phyloP scores from a whole-genome alignment of 1,284 basidiomycete species.

The Termitomyces sp. region DNA sequence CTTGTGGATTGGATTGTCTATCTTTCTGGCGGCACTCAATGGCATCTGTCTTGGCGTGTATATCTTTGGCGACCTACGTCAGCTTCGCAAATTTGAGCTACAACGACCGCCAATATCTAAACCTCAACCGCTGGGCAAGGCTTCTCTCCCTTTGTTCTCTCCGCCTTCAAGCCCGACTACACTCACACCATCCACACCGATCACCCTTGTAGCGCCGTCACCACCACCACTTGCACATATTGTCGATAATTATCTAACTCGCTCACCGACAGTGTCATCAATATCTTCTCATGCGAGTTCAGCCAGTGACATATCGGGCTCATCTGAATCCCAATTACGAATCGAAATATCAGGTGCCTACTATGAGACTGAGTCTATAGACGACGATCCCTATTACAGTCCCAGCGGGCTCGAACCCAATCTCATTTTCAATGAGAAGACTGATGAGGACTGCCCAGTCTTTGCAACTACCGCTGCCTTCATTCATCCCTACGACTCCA shows the following conservation, averaged over 20 bases:
- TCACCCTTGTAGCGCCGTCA: slow-evolving; percentile 24
- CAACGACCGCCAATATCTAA: slow-evolving; percentile 56
- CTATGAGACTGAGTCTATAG: slow-evolving; percentile 55
- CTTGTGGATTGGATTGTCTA: slow-evolving; percentile 62
- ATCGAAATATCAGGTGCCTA: slow-evolving; percentile 62
- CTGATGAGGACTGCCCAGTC: slow-evolving; percentile 17
- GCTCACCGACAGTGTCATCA: slow-evolving; percentile 23
- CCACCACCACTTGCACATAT: slow-evolving; percentile 28
- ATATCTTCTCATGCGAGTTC: slow-evolving; percentile 20
- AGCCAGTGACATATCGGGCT: slow-evolving; percentile 19
- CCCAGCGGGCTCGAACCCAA: slow-evolving; percentile 26
- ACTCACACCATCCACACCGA: slow-evolving; percentile 16
- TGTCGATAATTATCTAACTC: slow-evolving; percentile 19
- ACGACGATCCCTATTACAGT: slow-evolving; percentile 45
- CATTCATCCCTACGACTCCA: slow-evolving; percentile 47
- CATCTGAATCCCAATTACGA: slow-evolving; percentile 24
- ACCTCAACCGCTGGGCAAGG: slow-evolving; percentile 34
- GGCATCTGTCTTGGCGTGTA: slow-evolving; percentile 73
- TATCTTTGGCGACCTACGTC: slow-evolving; percentile 74
- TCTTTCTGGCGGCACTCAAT: slow-evolving; percentile 59
- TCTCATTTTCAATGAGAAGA: slow-evolving; percentile 25
- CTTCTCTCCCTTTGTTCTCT: slow-evolving; percentile 20
- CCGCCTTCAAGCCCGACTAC: slow-evolving; percentile 18
- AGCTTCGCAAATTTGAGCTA: slow-evolving; percentile 73
- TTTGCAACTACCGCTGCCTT: slow-evolving; percentile 49